A percentile compares a stretch with the other conserved stretches of the same genome.
phyloP scores from a whole-genome alignment of 192 early-diverging fungal genomes.

The Coemansia sp. region DNA sequence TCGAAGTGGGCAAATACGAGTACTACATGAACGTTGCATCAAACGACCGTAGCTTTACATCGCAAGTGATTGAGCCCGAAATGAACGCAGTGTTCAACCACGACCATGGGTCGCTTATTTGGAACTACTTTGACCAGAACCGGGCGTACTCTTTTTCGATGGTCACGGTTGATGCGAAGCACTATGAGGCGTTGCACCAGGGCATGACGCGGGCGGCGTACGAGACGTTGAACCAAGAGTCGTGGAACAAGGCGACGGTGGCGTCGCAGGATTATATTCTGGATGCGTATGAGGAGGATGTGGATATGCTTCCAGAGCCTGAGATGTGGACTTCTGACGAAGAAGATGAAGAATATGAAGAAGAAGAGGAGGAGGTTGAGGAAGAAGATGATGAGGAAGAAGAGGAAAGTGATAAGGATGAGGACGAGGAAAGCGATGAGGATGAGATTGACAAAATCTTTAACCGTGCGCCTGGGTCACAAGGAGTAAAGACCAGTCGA shows the following conservation, averaged over 20 bases:
- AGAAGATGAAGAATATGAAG: constrained; percentile 13
- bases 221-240: constrained; percentile 64
- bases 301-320: constrained; percentile 26
- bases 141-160: constrained; percentile 76
- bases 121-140: constrained; percentile 69
- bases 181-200: constrained; percentile 62
- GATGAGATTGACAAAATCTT: constrained; percentile 29
- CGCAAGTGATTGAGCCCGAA: constrained; percentile 64
- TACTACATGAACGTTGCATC: constrained; percentile 61
- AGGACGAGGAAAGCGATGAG: constrained; percentile 23
- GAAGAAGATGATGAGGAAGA: background rate
- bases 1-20: constrained; percentile 33
- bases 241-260: constrained; percentile 64
- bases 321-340: constrained; percentile 31
- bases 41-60: constrained; percentile 48
- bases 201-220: constrained; percentile 74
- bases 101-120: constrained; percentile 72
- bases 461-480: constrained; percentile 21
- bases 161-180: constrained; percentile 56
- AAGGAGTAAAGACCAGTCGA: constrained; percentile 33
- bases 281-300: constrained; percentile 74
- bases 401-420: background rate
- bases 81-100: constrained; percentile 81
- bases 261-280: constrained; percentile 75
- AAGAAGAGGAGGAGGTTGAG: background rate